Evolutionary conservation across 1,284 basidiomycete genomes (phyloP).

Genomic region (Boletellus deceptivus): DNA sequence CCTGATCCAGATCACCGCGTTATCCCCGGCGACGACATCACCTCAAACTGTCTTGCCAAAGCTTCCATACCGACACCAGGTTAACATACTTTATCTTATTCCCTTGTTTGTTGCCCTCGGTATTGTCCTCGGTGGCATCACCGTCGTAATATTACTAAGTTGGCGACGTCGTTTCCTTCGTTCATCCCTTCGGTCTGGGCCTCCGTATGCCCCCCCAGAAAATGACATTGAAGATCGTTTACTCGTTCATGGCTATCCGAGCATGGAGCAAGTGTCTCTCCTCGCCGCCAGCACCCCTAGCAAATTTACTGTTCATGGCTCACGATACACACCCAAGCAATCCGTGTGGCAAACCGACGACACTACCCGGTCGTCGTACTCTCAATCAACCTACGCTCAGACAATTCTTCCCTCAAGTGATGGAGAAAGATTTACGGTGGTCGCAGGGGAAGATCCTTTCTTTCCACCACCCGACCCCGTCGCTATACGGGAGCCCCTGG

Average conservation of each 20-base stretch:
- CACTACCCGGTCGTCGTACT: not conserved
- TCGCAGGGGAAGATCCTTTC: slow-evolving; percentile 28
- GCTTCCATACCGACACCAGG: slow-evolving; percentile 17
- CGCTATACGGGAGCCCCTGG: not conserved
- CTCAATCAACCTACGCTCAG: slow-evolving; percentile 3
- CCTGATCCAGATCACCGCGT: slow-evolving; percentile 37
- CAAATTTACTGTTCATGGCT: slow-evolving; percentile 35
- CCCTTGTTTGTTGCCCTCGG: slow-evolving; percentile 42
- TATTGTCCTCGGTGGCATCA: slow-evolving; percentile 34
- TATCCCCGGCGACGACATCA: slow-evolving; percentile 37
- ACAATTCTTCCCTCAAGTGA: slow-evolving; percentile 25
- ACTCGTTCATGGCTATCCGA: slow-evolving; percentile 10
- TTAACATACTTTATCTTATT: slow-evolving; percentile 39
- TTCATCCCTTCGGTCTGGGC: slow-evolving; percentile 36
- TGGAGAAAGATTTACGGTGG: slow-evolving; percentile 28
- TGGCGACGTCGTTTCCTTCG: slow-evolving; percentile 14
- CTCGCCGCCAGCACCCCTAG: slow-evolving; percentile 32
- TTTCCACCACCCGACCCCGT: not conserved
- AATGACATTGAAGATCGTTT: slow-evolving; percentile 16
- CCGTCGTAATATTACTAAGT: slow-evolving; percentile 21
- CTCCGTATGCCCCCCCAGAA: slow-evolving; percentile 36
- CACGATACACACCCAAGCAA: slow-evolving; percentile 18
- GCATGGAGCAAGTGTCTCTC: slow-evolving; percentile 28
- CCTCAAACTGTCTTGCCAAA: slow-evolving; percentile 21
- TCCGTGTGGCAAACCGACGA: slow-evolving; percentile 12